phyloP scores from a whole-genome alignment of 371 early-diverging fungal genomes.

The Nematocida ausubeli region DNA sequence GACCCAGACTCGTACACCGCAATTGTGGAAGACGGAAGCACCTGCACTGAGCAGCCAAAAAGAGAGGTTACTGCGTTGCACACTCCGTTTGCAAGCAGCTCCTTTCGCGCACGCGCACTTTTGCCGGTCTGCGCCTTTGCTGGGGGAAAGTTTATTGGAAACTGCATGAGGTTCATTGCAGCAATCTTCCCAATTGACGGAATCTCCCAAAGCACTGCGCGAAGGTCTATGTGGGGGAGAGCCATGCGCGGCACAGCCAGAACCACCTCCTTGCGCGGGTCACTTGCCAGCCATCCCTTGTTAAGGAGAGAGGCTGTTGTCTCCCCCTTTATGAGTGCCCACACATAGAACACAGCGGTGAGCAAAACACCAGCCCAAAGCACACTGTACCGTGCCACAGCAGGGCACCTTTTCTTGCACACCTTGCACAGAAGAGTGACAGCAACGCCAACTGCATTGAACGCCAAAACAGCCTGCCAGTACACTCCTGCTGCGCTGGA shows the following conservation, averaged over 20 bases:
- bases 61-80: conserved; percentile 3
- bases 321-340: neutral
- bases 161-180: conserved; percentile 32
- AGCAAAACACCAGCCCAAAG: neutral
- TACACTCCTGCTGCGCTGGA: neutral
- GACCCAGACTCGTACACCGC: conserved; percentile 17
- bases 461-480: neutral
- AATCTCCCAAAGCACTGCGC: neutral
- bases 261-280: neutral
- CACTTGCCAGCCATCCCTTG: conserved; percentile 7
- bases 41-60: conserved; percentile 6
- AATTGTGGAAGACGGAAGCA: conserved; percentile 24
- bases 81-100: conserved; percentile 35
- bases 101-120: neutral
- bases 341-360: conserved; percentile 4
- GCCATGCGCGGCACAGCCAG: neutral
- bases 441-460: conserved; percentile 15
- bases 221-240: neutral
- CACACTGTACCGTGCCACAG: conserved; percentile 18
- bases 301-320: neutral
- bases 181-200: neutral
- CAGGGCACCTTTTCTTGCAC: neutral
- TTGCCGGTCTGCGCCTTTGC: neutral
- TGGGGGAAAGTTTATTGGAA: conserved; percentile 38
- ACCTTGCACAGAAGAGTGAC: neutral